These are phyloP conservation scores for Triticum dicoccoides DNA, from an alignment of 176 grass and related monocot genomes.

Conservation along the genomic window DNA sequence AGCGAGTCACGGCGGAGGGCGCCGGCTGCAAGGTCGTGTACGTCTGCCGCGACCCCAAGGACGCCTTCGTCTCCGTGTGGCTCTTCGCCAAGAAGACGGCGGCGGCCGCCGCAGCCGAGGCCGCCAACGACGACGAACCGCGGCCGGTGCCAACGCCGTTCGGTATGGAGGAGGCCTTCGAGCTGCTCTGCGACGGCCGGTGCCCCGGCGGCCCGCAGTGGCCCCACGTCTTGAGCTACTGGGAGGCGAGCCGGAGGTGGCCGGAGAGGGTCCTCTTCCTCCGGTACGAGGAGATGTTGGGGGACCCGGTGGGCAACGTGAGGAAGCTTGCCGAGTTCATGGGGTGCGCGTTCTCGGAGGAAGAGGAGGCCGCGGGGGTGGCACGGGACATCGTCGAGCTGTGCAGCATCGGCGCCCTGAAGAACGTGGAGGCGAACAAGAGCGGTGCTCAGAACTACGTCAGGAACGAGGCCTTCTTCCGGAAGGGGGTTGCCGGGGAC, in stretches of 20 bases:
- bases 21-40: slow-evolving; percentile 27
- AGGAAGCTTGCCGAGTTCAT: slow-evolving; percentile 41
- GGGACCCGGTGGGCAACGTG: neutral
- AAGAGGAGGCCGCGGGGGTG: slow-evolving; percentile 19
- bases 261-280: slow-evolving; percentile 41
- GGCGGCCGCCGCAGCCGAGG: neutral
- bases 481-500: slow-evolving; percentile 30
- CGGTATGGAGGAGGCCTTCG: neutral
- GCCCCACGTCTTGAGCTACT: slow-evolving; percentile 30
- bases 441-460: neutral
- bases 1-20: neutral
- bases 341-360: slow-evolving; percentile 19
- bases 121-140: too few relatives aligned
- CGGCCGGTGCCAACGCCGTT: neutral
- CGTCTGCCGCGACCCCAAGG: slow-evolving; percentile 50
- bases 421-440: neutral
- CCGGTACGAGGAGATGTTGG: slow-evolving; percentile 42
- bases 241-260: neutral
- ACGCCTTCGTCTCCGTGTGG: slow-evolving; percentile 31
- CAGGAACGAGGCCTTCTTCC: slow-evolving; percentile 1
- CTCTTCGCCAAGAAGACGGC: neutral
- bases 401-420: slow-evolving; percentile 25
- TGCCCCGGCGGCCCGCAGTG: neutral
- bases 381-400: neutral
- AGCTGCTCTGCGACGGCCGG: neutral